Base-by-base conservation (phyloP, 345 rosid genomes). In the Ailanthus altissimus region DNA sequence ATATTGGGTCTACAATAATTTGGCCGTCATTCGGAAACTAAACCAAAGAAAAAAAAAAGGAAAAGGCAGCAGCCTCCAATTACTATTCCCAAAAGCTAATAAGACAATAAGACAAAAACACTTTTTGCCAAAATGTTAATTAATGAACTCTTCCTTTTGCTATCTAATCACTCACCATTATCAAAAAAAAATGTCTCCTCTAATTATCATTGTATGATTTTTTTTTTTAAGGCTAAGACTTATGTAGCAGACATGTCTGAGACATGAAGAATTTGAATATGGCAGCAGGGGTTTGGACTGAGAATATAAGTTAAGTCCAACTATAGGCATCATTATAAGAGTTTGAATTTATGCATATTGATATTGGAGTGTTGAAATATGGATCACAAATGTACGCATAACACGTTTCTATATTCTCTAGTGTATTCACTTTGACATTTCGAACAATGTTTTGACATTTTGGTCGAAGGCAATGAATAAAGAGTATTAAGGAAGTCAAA, bases 211-310 rank as follows among this genome's bases (percentile, higher is more conserved):
- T 28, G 18, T 14, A 21, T 8, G 9, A 25, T 14, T 67, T 1
- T 23, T 6, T 5, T 42, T 1, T 15, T 3, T 32, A 32, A 7
- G 20, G 43, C 74, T 2, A 32, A 74, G 70, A 49, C 62, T 49
- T 28, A 47, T 74, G 77, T 74, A 74, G 49, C 32, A 74, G 70
- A 62, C 77, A 74, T 74, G 77, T 62, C 46, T 62, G 21, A 3
- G 77, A 74, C 77, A 74, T 47, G 21, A 50, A 8, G 38, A 61
- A 2, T 47, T 28, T 12, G 15, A 26, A 51, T 51, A 2, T 2
- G 56, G 54, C 36, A 5, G 32, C 71, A 21, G 5, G 16, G 21
- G 13, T 10, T 20, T 40, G 28, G 7, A 9, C 69, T 16, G 15
- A 16, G 38, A 62, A 6, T 32, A 38, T 32, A 43, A 65, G 23